Evolutionary conservation across 495 filamentous ascomycete species (phyloP), one percentile per base, ranked within the genome.

Genomic region (Penicillium mononematosum): DNA sequence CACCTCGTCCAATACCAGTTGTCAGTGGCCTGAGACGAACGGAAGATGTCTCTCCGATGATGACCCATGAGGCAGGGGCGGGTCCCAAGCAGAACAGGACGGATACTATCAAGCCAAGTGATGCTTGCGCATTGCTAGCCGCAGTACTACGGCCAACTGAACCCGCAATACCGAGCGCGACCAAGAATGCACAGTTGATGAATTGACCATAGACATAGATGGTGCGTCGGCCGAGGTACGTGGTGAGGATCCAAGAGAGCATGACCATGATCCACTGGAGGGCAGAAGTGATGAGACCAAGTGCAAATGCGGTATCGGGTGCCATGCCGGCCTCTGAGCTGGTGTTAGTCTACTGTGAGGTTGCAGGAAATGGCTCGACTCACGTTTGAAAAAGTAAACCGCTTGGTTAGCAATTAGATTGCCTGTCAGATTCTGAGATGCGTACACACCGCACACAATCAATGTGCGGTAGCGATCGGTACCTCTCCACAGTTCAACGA

Each of bases 41-140:
- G 54, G 81, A 70, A 36, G 82, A 79, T 48, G 81, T 84, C 65
- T 84, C 81, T 34, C 77, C 80, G 56, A 85, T 83, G 57, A 83
- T 80, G 67, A 79, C 76, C 74, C 75, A 84, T 47, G 81, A 81
- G 50, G 75, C 75, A 53, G 81, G 81, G 29, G 75, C 81, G 20
- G 75, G 78, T 56, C 77, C 78, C 54, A 80, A 67, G 55, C 70
- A 72, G 68, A 81, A 84, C 42, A 78, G 68, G 58, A 84, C 75
- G 50, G 80, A 82, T 61, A 84, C 69, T 60, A 84, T 82, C 12
- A 84, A 65, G 53, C 81, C 81, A 31, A 84, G 69, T 34, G 76
- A 78, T 25, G 81, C 81, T 64, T 78, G 74, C 32, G 81, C 81
- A 48, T 73, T 62, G 45, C 25, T 64, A 59, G 75, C 46, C 38